Base-by-base conservation (phyloP, 352 stramenopile genomes). In the Pythium volutum region DNA sequence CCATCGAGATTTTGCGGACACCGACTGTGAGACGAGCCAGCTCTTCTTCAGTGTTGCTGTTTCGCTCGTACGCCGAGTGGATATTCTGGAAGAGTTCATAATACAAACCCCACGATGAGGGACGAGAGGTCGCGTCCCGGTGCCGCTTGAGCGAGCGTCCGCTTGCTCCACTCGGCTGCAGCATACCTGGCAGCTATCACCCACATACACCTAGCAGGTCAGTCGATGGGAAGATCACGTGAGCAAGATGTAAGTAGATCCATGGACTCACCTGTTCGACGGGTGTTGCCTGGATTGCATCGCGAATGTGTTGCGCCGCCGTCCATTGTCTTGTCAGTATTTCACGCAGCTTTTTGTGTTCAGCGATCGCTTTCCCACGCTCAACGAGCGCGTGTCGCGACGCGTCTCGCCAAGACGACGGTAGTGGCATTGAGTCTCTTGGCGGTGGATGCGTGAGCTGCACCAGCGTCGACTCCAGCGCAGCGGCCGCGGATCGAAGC, bases 321-420 rank as follows among this genome's bases (percentile, higher is more conserved):
- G 11, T 9, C 8, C 36, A 29, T 2, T 66, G 51, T n/a, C 54
- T 26, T 25, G 41, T 16, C 0, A 59, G n/a, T 42, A 60, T 50
- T 41, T 59, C 59, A 11, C 59, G 59, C 15, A 66, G 59, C 25
- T 22, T 16, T 18, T 48, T 59, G 43, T 66, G 60, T 51, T 66
- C 50, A 14, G 23, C 38, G 12, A 57, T 7, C 6, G 47, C 46
- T 22, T 26, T 31, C 3, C 43, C 23, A 22, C 27, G 48, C 5
- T 48, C 36, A 1, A 64, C 0, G 3, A 51, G 14, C 15, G 38
- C 16, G 2, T 15, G 16, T 18, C 34, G 52, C 12, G 56, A 56
- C 3, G 15, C 34, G 3, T 31, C 26, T 43, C 18, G 34, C 56
- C 46, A 56, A n/a, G 46, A 33, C 16, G 39, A 52, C 0, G 29